These are phyloP conservation scores for Rhizophora apiculata DNA, from an alignment of 345 rosid genomes.

Conservation along the genomic window DNA sequence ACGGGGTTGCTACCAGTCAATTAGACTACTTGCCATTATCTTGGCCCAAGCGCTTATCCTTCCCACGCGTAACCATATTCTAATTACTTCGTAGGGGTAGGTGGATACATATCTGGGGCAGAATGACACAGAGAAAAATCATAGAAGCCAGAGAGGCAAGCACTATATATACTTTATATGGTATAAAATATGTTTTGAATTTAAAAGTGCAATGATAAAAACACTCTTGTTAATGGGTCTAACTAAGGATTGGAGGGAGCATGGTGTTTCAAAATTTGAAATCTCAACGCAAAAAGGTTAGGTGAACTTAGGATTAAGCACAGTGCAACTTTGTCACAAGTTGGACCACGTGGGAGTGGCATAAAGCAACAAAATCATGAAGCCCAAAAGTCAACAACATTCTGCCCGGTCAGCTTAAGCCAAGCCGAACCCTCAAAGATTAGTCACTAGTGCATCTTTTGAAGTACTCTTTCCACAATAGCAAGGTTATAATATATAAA, in stretches of 20 bases:
- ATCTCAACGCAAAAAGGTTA: conserved; percentile 9
- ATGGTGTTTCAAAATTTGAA: conserved; percentile 47
- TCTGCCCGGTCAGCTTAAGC: no score
- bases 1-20: neutral
- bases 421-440: no score
- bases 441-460: no score
- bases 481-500: no score
- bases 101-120: neutral
- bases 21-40: neutral
- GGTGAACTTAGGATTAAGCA: conserved; percentile 14
- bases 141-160: conserved; percentile 14
- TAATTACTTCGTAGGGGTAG: neutral
- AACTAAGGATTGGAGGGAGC: conserved; percentile 15
- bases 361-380: no score
- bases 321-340: conserved; percentile 18
- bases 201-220: conserved; percentile 30
- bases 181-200: conserved; percentile 19
- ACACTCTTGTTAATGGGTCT: neutral
- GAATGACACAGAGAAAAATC: neutral
- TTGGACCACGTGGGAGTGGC: neutral
- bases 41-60: neutral
- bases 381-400: no score
- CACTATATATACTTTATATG: neutral
- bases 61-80: neutral
- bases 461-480: no score